These are phyloP conservation scores for Bolboschoenoplectus hybrid DNA, from an alignment of 202 grass and related monocot genomes.

Conservation along the genomic window DNA sequence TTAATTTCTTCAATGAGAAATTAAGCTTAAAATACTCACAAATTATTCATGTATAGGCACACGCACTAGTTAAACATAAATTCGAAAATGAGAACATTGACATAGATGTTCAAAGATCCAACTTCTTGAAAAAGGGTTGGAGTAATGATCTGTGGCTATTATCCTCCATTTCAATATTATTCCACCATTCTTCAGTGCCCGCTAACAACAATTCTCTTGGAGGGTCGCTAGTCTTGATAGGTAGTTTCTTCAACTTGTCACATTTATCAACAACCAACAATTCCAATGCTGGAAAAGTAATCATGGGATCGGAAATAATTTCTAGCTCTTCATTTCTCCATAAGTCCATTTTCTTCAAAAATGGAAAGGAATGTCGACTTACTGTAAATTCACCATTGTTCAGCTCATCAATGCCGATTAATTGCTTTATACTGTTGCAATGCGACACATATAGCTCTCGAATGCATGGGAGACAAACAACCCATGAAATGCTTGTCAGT, in stretches of 20 bases:
- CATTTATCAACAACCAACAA: background rate
- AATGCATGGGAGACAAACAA: background rate
- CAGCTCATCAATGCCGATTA: background rate
- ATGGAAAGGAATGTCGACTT: background rate
- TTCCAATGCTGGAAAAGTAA: background rate
- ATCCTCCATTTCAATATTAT: background rate
- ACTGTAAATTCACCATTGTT: background rate
- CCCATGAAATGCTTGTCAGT: background rate
- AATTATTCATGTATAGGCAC: no score
- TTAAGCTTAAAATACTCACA: no score
- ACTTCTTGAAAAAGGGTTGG: background rate
- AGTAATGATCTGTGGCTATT: background rate
- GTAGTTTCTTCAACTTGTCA: background rate
- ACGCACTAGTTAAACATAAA: no score
- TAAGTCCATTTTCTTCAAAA: background rate
- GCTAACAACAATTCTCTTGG: background rate
- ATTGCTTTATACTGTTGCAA: background rate
- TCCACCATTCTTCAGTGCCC: background rate
- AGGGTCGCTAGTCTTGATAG: background rate
- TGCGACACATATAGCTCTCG: background rate
- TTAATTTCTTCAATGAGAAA: no score
- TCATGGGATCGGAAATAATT: background rate
- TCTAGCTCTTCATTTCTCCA: background rate
- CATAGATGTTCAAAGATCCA: no score
- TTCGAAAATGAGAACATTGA: no score